Base-by-base conservation (phyloP, 1,284 basidiomycete genomes). In the Trichosporon inkin region DNA sequence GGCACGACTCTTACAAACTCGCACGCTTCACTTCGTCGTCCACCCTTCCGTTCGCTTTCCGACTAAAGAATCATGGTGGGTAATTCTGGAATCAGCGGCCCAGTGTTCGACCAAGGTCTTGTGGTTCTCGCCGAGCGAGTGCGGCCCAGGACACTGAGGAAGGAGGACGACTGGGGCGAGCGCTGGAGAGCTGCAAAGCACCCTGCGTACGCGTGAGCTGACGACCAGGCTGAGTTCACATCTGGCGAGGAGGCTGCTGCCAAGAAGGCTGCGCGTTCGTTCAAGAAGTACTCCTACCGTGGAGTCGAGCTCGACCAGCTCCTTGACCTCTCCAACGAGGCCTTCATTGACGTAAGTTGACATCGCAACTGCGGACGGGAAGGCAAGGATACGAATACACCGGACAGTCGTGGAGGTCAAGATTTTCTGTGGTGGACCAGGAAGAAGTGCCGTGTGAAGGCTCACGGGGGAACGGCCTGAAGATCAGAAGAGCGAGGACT, bases 251-350 rank as follows among this genome's bases (percentile, higher is more conserved):
- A 90, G 78, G 92, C 92, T 72, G 92, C 92, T 68, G 92, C 92
- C 80, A 85, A 94, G 82, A 95, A 95, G 88, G 92, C 93, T 84
- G 92, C 88, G 86, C 85, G 95, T 78, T 93, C 92, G 66, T 99
- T 99, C 89, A 90, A 91, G 78, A 98, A 95, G 77, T 99, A 97
- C 85, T 90, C 90, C 53, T 99, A 95, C 88, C 90, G 95, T 77
- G 95, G 96, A 74, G 83, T 98, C 72, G 93, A 96, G 83, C 89
- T 97, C 70, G 91, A 97, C 78, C 89, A 95, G 82, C 91, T 99
- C 78, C 84, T 99, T 74, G 95, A 99, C 82, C 81, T 99, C 83
- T 86, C 82, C 82, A 98, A 95, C 76, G 95, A 98, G 80, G 89
- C 92, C 73, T 90, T 79, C 69, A 75, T 79, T 59, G 74, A 75